These are phyloP conservation scores for Solanum ossicruentum DNA, from an alignment of 257 asterid genomes.

Conservation along the genomic window DNA sequence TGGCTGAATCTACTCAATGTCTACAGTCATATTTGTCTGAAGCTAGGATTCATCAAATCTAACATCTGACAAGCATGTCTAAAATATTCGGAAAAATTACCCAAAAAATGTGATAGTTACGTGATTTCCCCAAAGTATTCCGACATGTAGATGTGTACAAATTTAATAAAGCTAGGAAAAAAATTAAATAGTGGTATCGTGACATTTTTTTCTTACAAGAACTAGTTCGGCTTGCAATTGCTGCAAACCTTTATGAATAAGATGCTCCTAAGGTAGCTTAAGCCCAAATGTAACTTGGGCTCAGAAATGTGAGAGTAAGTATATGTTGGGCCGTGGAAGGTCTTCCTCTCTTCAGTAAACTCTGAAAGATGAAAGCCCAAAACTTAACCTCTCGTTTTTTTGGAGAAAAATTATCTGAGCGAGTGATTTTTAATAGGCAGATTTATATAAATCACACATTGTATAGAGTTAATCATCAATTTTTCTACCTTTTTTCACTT, in stretches of 20 bases:
- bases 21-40: background rate
- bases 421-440: too few species aligned
- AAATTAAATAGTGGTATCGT: background rate
- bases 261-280: background rate
- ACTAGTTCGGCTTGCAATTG: background rate
- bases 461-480: too few species aligned
- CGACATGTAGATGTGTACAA: background rate
- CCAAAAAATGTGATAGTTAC: too few species aligned
- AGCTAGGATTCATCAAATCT: background rate
- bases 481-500: too few species aligned
- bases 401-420: too few species aligned
- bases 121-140: background rate
- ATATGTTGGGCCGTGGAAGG: background rate
- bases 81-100: background rate
- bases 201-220: background rate
- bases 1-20: too few species aligned
- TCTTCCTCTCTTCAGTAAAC: background rate
- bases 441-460: too few species aligned
- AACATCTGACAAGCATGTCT: background rate
- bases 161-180: background rate
- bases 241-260: background rate
- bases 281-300: background rate
- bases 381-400: too few species aligned
- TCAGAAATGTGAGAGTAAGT: too few species aligned
- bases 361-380: background rate